Base-by-base conservation (phyloP, 768 basidiomycete species). In the Gautieria morchelliformis region DNA sequence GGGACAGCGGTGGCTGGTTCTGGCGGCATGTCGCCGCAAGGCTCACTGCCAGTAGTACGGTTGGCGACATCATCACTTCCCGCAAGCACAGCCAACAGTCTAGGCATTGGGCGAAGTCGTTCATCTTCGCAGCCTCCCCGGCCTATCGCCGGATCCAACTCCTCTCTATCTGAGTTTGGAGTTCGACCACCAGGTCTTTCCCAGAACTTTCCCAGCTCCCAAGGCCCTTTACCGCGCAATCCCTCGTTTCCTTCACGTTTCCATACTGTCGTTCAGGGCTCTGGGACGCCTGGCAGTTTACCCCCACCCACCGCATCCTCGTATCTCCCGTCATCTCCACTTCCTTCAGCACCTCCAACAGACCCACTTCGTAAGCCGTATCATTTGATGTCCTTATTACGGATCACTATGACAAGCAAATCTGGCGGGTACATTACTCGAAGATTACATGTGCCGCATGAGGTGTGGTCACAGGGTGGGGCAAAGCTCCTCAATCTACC, bases 401-500 rank as follows among this genome's bases (percentile, higher is more conserved):
- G 83, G 59, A 80, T 75, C 52, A 91, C 91, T 27, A 94, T 94
- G 82, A 78, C 75, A 39, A 83, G 82, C 39, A 75, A 78, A 59
- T 82, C 86, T 4, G 93, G 93, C n/a, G 91, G 89, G 33, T 94
- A 93, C 68, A 75, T 95, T 56, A 93, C 90, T 15, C 85, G 84
- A 47, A 80, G 86, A 47, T 70, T 95, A 62, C 92, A 93, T 69
- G 87, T 95, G 30, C 91, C 93, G 14, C 82, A 82, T 56, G 89
- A 90, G 65, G 87, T 93, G 22, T 95, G 93, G 93, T 87, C 89
- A 45, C 88, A 91, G 67, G 87, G 87, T 30, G 91, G 92, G 42
- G 89, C 87, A 32, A 93, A 93, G 68, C 78, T 96, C 50, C 73
- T 75, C 37, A 92, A 89, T 65, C 66, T 93, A 35, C 78, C 83